Evolutionary conservation across 2,329 filamentous ascomycete genomes (phyloP).

Genomic region (Penicillium brasilianum): DNA sequence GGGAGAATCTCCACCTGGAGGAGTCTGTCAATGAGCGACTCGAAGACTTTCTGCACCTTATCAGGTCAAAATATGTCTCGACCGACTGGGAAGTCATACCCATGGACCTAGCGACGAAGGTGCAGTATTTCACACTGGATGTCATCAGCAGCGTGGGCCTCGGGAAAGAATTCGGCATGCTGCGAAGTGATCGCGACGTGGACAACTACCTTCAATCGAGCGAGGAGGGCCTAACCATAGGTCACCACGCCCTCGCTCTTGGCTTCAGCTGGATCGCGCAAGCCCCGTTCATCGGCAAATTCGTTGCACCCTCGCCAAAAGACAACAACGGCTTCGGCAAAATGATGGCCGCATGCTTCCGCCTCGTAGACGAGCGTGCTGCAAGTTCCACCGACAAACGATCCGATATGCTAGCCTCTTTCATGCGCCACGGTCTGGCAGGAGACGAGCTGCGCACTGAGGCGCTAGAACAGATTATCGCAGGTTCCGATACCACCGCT

Average conservation of each 20-base stretch:
- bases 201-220: slow-evolving; percentile 45
- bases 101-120: slow-evolving; percentile 55
- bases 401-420: slow-evolving; percentile 38
- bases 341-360: slow-evolving; percentile 29
- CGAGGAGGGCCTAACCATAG: slow-evolving; percentile 34
- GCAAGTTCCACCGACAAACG: slow-evolving; percentile 21
- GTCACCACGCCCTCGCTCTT: slow-evolving; percentile 22
- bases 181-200: slow-evolving; percentile 51
- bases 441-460: slow-evolving; percentile 25
- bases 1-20: slow-evolving; percentile 60
- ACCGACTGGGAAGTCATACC: slow-evolving; percentile 33
- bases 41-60: slow-evolving; percentile 53
- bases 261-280: slow-evolving; percentile 25
- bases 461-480: slow-evolving; percentile 26
- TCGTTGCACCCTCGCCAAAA: slow-evolving; percentile 26
- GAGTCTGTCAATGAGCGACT: slow-evolving; percentile 56
- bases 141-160: slow-evolving; percentile 61
- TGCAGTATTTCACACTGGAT: slow-evolving; percentile 62
- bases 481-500: slow-evolving; percentile 29
- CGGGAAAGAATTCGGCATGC: slow-evolving; percentile 55
- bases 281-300: slow-evolving; percentile 21
- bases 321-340: slow-evolving; percentile 31
- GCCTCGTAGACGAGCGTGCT: slow-evolving; percentile 28
- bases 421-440: slow-evolving; percentile 32
- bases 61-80: slow-evolving; percentile 54